Evolutionary conservation across 2,329 filamentous ascomycete genomes (phyloP), one percentile per base, ranked within the genome.

Genomic region (Clarireedia paspali): DNA sequence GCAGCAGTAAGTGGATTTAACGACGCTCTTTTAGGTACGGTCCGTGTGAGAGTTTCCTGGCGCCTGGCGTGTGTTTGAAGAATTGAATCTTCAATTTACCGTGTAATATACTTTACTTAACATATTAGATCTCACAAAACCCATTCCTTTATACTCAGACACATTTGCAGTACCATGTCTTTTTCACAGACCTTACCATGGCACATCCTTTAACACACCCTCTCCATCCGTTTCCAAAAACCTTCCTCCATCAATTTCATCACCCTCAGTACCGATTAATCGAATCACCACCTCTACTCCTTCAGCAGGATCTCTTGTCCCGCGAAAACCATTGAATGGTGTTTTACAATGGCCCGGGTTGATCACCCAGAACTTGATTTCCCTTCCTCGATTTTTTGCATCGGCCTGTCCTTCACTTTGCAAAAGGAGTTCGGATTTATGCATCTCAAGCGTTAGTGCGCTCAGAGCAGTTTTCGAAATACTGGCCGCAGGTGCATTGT

Each of bases 371-470:
- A 58, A 67, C 15, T 60, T 48, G 12, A 67, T 57, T 45, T 58
- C 14, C 48, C 46, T 26, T 39, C 36, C 23, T 17, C 24, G 6
- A n/a, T 38, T 61, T 60, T 48, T 10, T 42, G 39, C 39, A 20
- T 48, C 47, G 4, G 20, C 47, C 15, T 6, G 12, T 40, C 30
- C 24, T 6, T 26, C 24, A 9, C 14, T 40, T 17, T 34, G 15
- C 3, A 24, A 14, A 14, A 24, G 6, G 6, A 40, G 6, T 49
- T 67, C 64, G 3, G 26, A 50, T 24, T 60, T 60, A 53, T 66
- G 61, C 57, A 64, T 53, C 49, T 64, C 60, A 24, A 70, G 63
- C 3, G 69, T 70, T 14, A 73, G 62, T 59, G 71, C 73, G 60
- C 73, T 72, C 51, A 75, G 59, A 67, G 60, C 0, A 59, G 66